These are phyloP conservation scores for Coffea canephora DNA, from an alignment of 257 asterid genomes.

Conservation along the genomic window DNA sequence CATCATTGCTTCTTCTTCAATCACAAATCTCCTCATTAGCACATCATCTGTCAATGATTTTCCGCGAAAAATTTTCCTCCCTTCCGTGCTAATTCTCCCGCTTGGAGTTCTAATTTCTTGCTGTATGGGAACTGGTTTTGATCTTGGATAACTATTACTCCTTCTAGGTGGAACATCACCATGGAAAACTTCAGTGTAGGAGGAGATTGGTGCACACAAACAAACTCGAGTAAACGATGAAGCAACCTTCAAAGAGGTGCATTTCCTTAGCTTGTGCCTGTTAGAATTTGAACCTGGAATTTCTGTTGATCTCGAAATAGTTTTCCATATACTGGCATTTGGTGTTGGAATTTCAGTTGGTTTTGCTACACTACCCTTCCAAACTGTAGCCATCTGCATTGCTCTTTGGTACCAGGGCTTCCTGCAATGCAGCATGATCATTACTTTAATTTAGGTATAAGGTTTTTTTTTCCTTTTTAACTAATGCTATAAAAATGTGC, in stretches of 20 bases:
- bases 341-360: constrained; percentile 43
- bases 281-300: constrained; percentile 26
- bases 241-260: constrained; percentile 69
- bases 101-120: constrained; percentile 52
- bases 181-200: constrained; percentile 72
- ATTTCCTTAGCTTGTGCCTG: constrained; percentile 59
- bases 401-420: constrained; percentile 94
- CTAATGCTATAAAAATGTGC: too few relatives aligned
- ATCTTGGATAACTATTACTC: constrained; percentile 68
- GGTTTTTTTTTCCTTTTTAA: not conserved
- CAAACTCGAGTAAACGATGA: constrained; percentile 79
- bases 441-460: not conserved
- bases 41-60: constrained; percentile 83
- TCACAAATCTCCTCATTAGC: constrained; percentile 78
- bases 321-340: constrained; percentile 46
- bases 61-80: constrained; percentile 68
- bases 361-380: constrained; percentile 52
- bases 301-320: constrained; percentile 44
- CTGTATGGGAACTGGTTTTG: constrained; percentile 33
- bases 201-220: constrained; percentile 78
- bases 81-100: constrained; percentile 69
- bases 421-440: constrained; percentile 30
- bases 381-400: constrained; percentile 63
- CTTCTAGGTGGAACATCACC: constrained; percentile 69
- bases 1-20: constrained; percentile 87